Evolutionary conservation across 768 basidiomycete genomes (phyloP).

Genomic region (Leccinum imitatum): DNA sequence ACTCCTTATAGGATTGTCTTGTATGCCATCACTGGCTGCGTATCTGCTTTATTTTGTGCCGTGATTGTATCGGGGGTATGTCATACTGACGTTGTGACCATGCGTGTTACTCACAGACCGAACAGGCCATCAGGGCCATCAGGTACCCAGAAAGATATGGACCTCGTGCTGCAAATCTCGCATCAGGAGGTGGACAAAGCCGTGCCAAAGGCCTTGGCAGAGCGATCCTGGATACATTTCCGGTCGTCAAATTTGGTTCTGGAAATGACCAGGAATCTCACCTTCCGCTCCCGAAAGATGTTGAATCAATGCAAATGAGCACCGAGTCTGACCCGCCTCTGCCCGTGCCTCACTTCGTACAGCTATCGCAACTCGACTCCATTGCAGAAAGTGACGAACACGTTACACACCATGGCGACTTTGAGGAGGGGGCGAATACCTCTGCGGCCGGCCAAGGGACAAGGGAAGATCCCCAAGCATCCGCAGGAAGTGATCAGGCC

Average conservation of each 20-base stretch:
- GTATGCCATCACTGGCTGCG: slow-evolving; percentile 87
- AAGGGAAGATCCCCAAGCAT: background rate
- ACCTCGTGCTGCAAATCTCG: slow-evolving; percentile 49
- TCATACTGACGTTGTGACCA: slow-evolving; percentile 8
- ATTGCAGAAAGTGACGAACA: background rate
- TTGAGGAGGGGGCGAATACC: background rate
- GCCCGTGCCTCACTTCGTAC: slow-evolving; percentile 11
- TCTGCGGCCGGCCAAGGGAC: background rate
- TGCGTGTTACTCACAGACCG: slow-evolving; percentile 2
- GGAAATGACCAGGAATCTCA: slow-evolving; percentile 13
- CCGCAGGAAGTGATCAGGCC: slow-evolving; percentile 10
- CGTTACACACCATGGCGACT: background rate
- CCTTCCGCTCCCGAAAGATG: slow-evolving; percentile 29
- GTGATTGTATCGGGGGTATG: slow-evolving; percentile 84
- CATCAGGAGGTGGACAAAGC: slow-evolving; percentile 46
- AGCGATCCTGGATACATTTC: slow-evolving; percentile 95
- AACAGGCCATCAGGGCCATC: slow-evolving; percentile 77
- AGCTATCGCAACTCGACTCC: slow-evolving; percentile 8
- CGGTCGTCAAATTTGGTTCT: slow-evolving; percentile 80
- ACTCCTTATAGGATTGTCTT: slow-evolving; percentile 58
- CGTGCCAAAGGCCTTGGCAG: slow-evolving; percentile 84
- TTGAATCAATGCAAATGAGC: slow-evolving; percentile 25
- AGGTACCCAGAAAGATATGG: slow-evolving; percentile 93
- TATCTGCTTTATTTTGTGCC: slow-evolving; percentile 78
- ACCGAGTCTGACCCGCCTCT: background rate